Conservation (phyloP, 768 basidiomycete species). For the Trametes cinnabarina region DNA sequence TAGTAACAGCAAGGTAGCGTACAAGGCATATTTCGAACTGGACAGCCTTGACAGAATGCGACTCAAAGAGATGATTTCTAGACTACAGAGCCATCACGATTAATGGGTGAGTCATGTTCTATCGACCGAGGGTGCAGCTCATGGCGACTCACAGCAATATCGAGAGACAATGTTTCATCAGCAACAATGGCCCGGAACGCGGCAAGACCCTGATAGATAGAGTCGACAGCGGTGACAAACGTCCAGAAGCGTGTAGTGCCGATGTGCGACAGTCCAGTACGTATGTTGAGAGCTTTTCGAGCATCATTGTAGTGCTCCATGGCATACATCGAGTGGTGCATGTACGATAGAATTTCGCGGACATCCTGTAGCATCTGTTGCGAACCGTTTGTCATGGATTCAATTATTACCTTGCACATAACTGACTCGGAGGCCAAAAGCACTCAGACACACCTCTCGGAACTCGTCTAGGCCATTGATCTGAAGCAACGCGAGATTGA, state of each 20-base stretch:
- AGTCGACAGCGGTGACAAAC: background rate
- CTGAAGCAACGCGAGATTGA: background rate
- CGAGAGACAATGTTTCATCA: background rate
- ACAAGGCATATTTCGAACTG: background rate
- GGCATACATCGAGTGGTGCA: background rate
- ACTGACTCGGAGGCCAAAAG: no score
- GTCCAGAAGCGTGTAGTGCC: background rate
- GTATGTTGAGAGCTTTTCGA: background rate
- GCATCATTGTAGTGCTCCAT: background rate
- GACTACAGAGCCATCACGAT: background rate
- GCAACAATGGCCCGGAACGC: background rate
- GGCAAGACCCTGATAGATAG: background rate
- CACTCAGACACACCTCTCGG: background rate
- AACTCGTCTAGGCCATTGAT: conserved; percentile 1
- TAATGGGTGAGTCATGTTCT: no score
- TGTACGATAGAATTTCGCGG: background rate
- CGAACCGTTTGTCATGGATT: no score
- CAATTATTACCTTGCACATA: no score
- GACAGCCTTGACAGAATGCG: background rate
- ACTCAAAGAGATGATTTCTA: background rate
- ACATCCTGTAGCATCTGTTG: background rate
- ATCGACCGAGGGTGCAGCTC: no score
- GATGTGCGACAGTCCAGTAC: background rate
- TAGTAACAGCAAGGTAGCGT: background rate
- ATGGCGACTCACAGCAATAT: background rate